phyloP scores from a whole-genome alignment of 495 filamentous ascomycete species.

The Penicillium cosmopolitanum region DNA sequence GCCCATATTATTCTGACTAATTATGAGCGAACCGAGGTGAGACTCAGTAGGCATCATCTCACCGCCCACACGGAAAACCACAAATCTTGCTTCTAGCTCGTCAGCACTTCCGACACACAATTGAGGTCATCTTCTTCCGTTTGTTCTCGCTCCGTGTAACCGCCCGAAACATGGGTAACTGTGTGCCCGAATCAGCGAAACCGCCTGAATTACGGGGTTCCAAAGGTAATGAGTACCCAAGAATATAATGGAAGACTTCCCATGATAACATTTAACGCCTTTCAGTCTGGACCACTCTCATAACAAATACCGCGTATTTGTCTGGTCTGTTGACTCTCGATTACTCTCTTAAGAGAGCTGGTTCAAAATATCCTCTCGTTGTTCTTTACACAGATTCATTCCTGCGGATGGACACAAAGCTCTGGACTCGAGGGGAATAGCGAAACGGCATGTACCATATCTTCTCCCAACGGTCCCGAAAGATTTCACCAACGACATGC shows the following conservation, averaged over 20 bases:
- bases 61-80: no score
- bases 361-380: constrained; percentile 70
- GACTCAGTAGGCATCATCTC: no score
- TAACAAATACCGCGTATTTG: constrained; percentile 77
- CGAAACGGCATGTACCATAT: constrained; percentile 62
- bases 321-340: constrained; percentile 73
- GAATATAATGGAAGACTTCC: neutral
- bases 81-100: neutral
- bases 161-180: neutral
- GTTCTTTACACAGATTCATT: constrained; percentile 77
- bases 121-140: neutral
- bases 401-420: constrained; percentile 62
- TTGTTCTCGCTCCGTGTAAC: neutral
- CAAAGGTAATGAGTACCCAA: neutral
- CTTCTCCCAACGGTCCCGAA: constrained; percentile 61
- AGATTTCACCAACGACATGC: constrained; percentile 62
- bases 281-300: constrained; percentile 74
- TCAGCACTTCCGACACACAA: neutral
- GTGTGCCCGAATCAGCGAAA: neutral
- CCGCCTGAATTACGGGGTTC: neutral
- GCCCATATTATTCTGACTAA: no score
- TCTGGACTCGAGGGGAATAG: constrained; percentile 65
- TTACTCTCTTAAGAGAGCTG: constrained; percentile 61
- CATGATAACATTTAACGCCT: constrained; percentile 1
- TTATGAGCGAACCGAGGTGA: no score